Evolutionary conservation across 805 yeast species (phyloP).

Genomic region (Starmerella vitae): DNA sequence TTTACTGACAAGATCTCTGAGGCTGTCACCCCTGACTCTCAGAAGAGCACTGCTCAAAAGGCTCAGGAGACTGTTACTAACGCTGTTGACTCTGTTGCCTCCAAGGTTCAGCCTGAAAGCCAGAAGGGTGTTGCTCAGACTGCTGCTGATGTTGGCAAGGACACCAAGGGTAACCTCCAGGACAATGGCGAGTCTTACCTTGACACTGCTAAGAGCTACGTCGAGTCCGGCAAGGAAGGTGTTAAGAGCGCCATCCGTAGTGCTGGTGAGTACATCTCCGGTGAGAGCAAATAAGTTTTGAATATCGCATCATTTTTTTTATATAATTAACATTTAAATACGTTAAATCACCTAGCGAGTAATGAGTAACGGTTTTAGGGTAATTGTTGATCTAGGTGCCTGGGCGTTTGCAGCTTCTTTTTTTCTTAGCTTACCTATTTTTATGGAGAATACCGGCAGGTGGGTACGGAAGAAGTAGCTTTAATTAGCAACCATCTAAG

Average conservation of each 20-base stretch:
- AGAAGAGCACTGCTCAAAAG: conserved; percentile 50
- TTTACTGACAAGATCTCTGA: conserved; percentile 57
- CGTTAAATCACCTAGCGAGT: too few species aligned
- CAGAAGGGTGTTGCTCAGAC: conserved; percentile 44
- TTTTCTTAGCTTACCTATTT: too few species aligned
- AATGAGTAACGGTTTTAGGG: too few species aligned
- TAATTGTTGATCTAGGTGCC: too few species aligned
- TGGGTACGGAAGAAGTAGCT: too few species aligned
- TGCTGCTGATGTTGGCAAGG: conserved; percentile 45
- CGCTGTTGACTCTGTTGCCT: conserved; percentile 50
- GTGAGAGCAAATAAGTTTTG: too few species aligned
- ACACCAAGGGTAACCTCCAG: conserved; percentile 44
- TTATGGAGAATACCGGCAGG: too few species aligned
- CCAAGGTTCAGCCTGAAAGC: conserved; percentile 44
- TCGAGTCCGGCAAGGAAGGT: conserved; percentile 10
- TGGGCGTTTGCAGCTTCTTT: too few species aligned
- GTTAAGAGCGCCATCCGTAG: conserved; percentile 20
- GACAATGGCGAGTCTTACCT: conserved; percentile 26
- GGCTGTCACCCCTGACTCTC: conserved; percentile 52
- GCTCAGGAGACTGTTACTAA: conserved; percentile 60
- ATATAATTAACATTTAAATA: neutral
- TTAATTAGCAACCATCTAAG: too few species aligned
- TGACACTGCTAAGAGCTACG: conserved; percentile 24
- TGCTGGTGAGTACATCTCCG: conserved; percentile 25
- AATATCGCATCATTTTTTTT: too few species aligned